phyloP scores from a whole-genome alignment of 805 yeast genomes.

The Metschnikowia hibisci region DNA sequence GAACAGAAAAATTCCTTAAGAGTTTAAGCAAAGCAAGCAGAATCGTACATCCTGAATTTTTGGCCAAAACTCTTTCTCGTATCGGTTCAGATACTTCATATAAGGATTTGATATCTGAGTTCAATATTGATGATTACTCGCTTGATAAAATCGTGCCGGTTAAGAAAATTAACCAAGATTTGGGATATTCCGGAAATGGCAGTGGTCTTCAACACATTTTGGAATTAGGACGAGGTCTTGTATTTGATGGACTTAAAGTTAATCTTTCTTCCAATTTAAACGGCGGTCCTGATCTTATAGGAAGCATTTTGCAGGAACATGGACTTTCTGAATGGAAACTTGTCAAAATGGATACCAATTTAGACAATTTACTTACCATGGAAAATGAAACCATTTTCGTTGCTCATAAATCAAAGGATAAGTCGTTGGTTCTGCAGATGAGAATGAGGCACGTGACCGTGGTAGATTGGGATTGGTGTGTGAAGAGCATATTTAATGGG shows the following conservation, averaged over 20 bases:
- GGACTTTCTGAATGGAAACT: slow-evolving; percentile 40
- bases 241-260: slow-evolving; percentile 49
- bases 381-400: slow-evolving; percentile 22
- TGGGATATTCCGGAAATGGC: slow-evolving; percentile 20
- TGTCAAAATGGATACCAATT: slow-evolving; percentile 19
- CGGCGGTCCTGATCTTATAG: slow-evolving; percentile 56
- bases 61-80: slow-evolving; percentile 11
- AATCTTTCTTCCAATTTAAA: slow-evolving; percentile 55
- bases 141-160: slow-evolving; percentile 31
- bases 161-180: slow-evolving; percentile 30
- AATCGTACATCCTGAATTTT: slow-evolving; percentile 53
- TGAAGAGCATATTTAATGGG: slow-evolving; percentile 47
- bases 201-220: slow-evolving; percentile 12
- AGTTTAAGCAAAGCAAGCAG: slow-evolving; percentile 57
- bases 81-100: slow-evolving; percentile 36
- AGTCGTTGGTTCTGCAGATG: slow-evolving; percentile 7
- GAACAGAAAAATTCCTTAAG: slow-evolving; percentile 83
- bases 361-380: slow-evolving; percentile 16
- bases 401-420: slow-evolving; percentile 37
- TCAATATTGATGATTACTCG: slow-evolving; percentile 28
- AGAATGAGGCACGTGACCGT: slow-evolving; percentile 25
- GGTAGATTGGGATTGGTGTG: slow-evolving; percentile 66
- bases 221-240: slow-evolving; percentile 6
- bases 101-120: slow-evolving; percentile 18
- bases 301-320: slow-evolving; percentile 57